Conservation (phyloP, 2,329 filamentous ascomycete genomes). For the Podosphaera xanthii region DNA sequence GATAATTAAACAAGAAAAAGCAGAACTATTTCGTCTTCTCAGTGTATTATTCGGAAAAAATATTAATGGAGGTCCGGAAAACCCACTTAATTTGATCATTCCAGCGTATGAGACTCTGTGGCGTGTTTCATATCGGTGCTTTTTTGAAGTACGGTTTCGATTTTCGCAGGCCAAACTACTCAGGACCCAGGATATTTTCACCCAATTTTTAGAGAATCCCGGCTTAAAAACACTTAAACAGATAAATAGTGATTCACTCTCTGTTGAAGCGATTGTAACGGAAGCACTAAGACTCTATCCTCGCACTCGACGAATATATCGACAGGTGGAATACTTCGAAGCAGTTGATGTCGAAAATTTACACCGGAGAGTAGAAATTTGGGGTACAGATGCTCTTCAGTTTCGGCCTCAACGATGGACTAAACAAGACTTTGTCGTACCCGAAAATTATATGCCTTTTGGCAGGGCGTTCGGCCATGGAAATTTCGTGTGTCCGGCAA, state of each 20-base stretch:
- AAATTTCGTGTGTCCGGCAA: slow-evolving; percentile 5
- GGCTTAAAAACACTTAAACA: not conserved
- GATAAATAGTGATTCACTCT: not conserved
- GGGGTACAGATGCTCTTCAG: slow-evolving; percentile 3
- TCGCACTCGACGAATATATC: slow-evolving; percentile 6
- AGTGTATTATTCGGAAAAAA: not conserved
- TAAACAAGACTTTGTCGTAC: not conserved
- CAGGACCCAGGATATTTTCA: not conserved
- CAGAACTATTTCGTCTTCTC: not conserved
- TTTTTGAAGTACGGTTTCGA: slow-evolving; percentile 6
- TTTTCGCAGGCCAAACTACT: not conserved
- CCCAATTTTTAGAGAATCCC: not conserved
- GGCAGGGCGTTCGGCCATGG: slow-evolving; percentile 4
- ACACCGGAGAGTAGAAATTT: slow-evolving; percentile 4
- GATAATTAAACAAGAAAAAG: not conserved
- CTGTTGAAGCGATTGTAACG: slow-evolving; percentile 2
- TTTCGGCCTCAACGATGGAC: slow-evolving; percentile 11
- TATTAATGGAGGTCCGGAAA: not conserved
- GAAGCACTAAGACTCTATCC: slow-evolving; percentile 8
- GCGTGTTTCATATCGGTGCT: slow-evolving; percentile 4
- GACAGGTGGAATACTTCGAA: not conserved
- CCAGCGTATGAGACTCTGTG: slow-evolving; percentile 6
- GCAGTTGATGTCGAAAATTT: slow-evolving; percentile 6
- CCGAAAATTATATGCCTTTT: slow-evolving; percentile 3
- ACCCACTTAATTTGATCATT: slow-evolving; percentile 5